Evolutionary conservation across 805 yeast species (phyloP).

Genomic region (Saccharomycopsis malanga): DNA sequence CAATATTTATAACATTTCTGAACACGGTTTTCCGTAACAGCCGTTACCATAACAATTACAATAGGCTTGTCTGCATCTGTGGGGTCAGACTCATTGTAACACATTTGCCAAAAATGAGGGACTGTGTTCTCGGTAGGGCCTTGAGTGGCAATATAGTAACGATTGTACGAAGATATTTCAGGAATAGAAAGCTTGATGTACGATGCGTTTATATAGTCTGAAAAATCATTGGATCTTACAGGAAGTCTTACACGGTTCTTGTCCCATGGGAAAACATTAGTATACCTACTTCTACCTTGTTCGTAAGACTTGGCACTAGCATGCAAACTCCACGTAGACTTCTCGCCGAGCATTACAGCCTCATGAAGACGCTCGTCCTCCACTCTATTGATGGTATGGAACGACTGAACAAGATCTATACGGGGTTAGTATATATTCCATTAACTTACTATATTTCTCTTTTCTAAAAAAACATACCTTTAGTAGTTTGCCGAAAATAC

Average conservation of each 20-base stretch:
- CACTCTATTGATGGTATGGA: slow-evolving; percentile 29
- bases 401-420: slow-evolving; percentile 26
- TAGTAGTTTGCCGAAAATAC: slow-evolving; percentile 16
- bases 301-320: slow-evolving; percentile 21
- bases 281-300: slow-evolving; percentile 46
- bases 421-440: neutral
- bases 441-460: neutral
- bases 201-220: slow-evolving; percentile 82
- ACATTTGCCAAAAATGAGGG: slow-evolving; percentile 87
- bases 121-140: slow-evolving; percentile 73
- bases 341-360: slow-evolving; percentile 25
- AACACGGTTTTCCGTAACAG: slow-evolving; percentile 59
- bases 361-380: slow-evolving; percentile 35
- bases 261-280: slow-evolving; percentile 62
- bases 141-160: slow-evolving; percentile 60
- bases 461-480: neutral
- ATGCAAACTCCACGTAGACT: slow-evolving; percentile 23
- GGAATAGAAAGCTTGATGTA: slow-evolving; percentile 40
- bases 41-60: slow-evolving; percentile 67
- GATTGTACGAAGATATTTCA: slow-evolving; percentile 12
- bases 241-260: slow-evolving; percentile 43
- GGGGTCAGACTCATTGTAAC: slow-evolving; percentile 51
- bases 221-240: slow-evolving; percentile 19
- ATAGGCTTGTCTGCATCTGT: slow-evolving; percentile 45
- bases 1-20: slow-evolving; percentile 81